These are phyloP conservation scores for Talaromyces stipitatus DNA, from an alignment of 495 filamentous ascomycete genomes.

Conservation along the genomic window DNA sequence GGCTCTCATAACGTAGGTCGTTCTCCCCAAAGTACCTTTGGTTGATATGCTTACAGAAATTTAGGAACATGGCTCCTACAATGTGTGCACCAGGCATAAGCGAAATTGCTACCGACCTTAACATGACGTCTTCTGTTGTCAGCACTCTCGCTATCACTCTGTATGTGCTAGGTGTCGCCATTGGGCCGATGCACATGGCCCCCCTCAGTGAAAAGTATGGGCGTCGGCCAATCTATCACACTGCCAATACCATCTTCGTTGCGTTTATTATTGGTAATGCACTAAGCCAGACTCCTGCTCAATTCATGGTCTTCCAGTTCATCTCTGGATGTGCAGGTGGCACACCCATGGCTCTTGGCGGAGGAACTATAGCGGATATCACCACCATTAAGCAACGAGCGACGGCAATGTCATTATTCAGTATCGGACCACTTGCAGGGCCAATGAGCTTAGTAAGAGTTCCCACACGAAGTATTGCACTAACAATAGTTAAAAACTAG, in stretches of 20 bases:
- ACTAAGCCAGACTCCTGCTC: slow-evolving; percentile 27
- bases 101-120: slow-evolving; percentile 7
- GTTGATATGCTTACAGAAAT: not conserved
- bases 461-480: too few species aligned
- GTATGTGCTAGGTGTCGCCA: slow-evolving; percentile 28
- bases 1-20: slow-evolving; percentile 11
- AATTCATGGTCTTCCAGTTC: slow-evolving; percentile 36
- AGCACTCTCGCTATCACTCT: slow-evolving; percentile 23
- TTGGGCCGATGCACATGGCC: slow-evolving; percentile 31
- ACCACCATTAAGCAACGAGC: slow-evolving; percentile 23
- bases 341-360: slow-evolving; percentile 29
- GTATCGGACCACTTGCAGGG: slow-evolving; percentile 25
- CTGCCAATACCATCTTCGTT: slow-evolving; percentile 38
- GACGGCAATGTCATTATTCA: slow-evolving; percentile 28
- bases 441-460: slow-evolving; percentile 13
- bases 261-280: slow-evolving; percentile 38
- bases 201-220: slow-evolving; percentile 36
- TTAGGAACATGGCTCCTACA: slow-evolving; percentile 20
- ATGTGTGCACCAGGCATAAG: slow-evolving; percentile 20
- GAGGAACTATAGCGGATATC: slow-evolving; percentile 36
- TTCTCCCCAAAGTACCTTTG: not conserved
- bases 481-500: too few species aligned
- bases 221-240: slow-evolving; percentile 27
- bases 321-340: slow-evolving; percentile 30
- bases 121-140: slow-evolving; percentile 10